These are phyloP conservation scores for Cystobasidium sp. DNA, from an alignment of 1,284 basidiomycete genomes.

Conservation along the genomic window DNA sequence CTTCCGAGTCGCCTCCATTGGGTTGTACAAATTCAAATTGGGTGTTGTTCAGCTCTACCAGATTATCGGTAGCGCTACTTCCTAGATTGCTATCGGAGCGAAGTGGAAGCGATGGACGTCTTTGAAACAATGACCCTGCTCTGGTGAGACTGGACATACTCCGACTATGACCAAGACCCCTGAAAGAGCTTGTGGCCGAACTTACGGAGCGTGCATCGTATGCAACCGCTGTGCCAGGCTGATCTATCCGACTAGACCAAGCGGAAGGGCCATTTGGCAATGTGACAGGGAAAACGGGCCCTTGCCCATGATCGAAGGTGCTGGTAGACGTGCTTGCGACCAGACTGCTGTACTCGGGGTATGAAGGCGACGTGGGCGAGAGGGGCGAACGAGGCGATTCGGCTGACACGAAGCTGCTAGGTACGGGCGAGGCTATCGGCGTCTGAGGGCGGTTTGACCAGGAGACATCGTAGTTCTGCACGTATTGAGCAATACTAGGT, in stretches of 20 bases:
- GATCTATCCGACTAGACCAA: background rate
- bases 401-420: background rate
- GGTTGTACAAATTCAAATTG: constrained; percentile 36
- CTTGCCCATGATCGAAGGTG: too few relatives aligned
- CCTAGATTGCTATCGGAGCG: background rate
- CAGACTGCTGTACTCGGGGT: background rate
- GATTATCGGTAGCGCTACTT: background rate
- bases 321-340: background rate
- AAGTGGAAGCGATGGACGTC: constrained; percentile 28
- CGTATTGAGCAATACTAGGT: background rate
- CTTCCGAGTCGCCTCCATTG: background rate
- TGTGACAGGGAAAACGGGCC: background rate
- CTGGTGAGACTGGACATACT: constrained; percentile 31
- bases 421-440: background rate
- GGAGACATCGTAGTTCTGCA: background rate
- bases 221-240: background rate
- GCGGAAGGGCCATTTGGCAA: too few relatives aligned
- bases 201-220: constrained; percentile 5
- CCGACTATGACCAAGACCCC: constrained; percentile 8
- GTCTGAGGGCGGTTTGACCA: background rate
- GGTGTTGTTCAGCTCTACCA: constrained; percentile 18
- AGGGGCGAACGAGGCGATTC: background rate
- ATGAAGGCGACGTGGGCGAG: background rate
- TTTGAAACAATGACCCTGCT: constrained; percentile 6
- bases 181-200: background rate